Evolutionary conservation across 257 asterid species (phyloP), one percentile per base, ranked within the genome.

Genomic region (Osmanthus fragrans): DNA sequence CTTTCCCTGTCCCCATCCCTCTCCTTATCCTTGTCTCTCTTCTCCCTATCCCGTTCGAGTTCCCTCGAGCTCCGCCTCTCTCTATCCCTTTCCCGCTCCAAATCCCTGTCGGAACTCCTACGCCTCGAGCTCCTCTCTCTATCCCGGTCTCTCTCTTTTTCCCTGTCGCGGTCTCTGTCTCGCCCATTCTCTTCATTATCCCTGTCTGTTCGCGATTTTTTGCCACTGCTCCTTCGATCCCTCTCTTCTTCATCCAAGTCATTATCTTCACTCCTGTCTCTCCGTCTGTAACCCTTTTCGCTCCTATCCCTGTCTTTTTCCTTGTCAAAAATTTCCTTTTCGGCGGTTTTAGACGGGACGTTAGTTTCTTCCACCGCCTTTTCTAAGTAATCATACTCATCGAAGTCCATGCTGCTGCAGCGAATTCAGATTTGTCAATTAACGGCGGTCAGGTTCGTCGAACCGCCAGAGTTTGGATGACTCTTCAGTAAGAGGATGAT

Each of bases 351-450:
- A 76, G 91, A 77, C 19, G 90, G 71, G 75, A 84, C 93, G 85
- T 91, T 90, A n/a, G 90, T 87, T 81, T 88, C 98, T 73, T 96
- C 99, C 40, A 96, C 98, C 19, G 97, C 83, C 60, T 90, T 96
- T 85, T 96, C 99, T 34, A 96, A 87, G 86, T 96, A 96, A 47
- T 93, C 99, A 86, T 93, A 93, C 95, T 96, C 99, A 87, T 96
- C 99, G 85, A 93, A 93, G 78, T 96, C 99, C 99, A 96, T 96
- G 4, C 64, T 54, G 23, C 25, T 18, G 64, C 25, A 18, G 63
- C 73, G 29, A 32, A 37, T 47, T 45, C 49, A 67, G 32, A 32
- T 36, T 39, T 77, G 1, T 40, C 72, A 64, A 71, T 70, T 58
- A n/a, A 70, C 72, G 80, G 77, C 60, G 65, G 65, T 16, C 30